Conservation (phyloP, 2,329 filamentous ascomycete species). For the Dryadomyces sulphureus region DNA sequence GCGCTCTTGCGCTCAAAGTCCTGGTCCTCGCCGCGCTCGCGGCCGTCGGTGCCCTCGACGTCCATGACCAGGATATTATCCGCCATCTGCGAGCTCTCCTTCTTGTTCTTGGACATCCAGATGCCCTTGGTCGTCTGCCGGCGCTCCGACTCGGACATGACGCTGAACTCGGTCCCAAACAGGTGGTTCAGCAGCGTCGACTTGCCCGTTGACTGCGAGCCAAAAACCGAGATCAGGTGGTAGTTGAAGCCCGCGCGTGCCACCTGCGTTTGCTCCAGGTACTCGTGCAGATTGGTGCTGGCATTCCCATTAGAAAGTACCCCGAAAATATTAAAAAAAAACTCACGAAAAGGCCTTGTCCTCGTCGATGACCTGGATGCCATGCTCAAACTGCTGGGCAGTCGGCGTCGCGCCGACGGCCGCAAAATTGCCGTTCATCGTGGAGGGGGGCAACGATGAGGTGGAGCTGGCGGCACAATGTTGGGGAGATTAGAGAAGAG, state of each 20-base stretch:
- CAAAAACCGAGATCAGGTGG: slow-evolving; percentile 97
- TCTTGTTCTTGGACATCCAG: slow-evolving; percentile 98
- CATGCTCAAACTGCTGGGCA: slow-evolving; percentile 67
- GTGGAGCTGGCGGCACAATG: not conserved
- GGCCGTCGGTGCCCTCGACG: slow-evolving; percentile 91
- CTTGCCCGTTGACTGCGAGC: slow-evolving; percentile 96
- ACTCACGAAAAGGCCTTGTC: slow-evolving; percentile 92
- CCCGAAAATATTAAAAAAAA: slow-evolving; percentile 7
- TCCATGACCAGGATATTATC: slow-evolving; percentile 99
- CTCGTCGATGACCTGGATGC: slow-evolving; percentile 92
- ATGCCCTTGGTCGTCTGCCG: slow-evolving; percentile 98
- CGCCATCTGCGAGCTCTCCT: slow-evolving; percentile 55
- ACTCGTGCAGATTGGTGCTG: slow-evolving; percentile 65
- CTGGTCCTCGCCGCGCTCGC: slow-evolving; percentile 93
- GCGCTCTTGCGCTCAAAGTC: slow-evolving; percentile 98
- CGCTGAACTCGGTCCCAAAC: slow-evolving; percentile 89
- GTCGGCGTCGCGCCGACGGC: slow-evolving; percentile 51
- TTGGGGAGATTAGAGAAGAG: not conserved
- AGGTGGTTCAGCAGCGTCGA: slow-evolving; percentile 92
- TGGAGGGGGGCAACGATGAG: not conserved
- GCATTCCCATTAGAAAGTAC: not conserved
- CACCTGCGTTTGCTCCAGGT: slow-evolving; percentile 66
- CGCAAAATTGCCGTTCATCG: slow-evolving; percentile 72
- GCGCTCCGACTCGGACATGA: slow-evolving; percentile 91
- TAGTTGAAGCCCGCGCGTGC: slow-evolving; percentile 94